Evolutionary conservation across 208 protist species (phyloP), one percentile per base, ranked within the genome.

Genomic region (Angomonas ambiguus): DNA sequence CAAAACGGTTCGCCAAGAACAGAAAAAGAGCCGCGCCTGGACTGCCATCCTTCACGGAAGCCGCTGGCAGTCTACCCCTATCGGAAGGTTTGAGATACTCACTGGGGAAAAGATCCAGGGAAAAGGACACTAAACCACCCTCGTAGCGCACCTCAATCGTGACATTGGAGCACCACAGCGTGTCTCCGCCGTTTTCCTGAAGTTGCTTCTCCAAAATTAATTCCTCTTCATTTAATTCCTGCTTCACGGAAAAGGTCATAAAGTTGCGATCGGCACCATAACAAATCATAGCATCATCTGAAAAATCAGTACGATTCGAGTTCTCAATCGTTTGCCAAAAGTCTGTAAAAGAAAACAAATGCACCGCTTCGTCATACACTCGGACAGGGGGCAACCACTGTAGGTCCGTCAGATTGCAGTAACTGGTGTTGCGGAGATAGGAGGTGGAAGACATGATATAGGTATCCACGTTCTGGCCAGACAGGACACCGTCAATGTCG

Each of bases 371-470:
- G 45, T 5, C 8, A 53, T 27, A 53, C 18, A 53, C 45, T 13
- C 35, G 35, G 5, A 13, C 13, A 13, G 5, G 8, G 5, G 8
- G 8, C 35, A 41, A 18, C 35, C 8, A 13, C 8, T 5, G 5
- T 13, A 13, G 5, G 8, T 5, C 35, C 35, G 8, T 13, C 35
- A 41, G 35, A 41, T 20, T 53, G 53, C 28, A 59, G 53, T n/a
- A 70, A 1, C 18, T 58, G 31, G 65, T 76, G 1, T 56, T 57
- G 13, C 1, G 20, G 25, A 65, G 67, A 6, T 58, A 76, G 10
- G 64, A 38, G 1, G 27, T 33, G 28, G 11, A n/a, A 13, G 53
- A 16, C 11, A 35, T 22, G 53, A 35, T 59, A 28, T 33, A 59
- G 22, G 16, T 28, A 32, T 59, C 30, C 25, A 31, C 24, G 53